Conservation (phyloP, 768 basidiomycete genomes). For the Daedalea quercina region DNA sequence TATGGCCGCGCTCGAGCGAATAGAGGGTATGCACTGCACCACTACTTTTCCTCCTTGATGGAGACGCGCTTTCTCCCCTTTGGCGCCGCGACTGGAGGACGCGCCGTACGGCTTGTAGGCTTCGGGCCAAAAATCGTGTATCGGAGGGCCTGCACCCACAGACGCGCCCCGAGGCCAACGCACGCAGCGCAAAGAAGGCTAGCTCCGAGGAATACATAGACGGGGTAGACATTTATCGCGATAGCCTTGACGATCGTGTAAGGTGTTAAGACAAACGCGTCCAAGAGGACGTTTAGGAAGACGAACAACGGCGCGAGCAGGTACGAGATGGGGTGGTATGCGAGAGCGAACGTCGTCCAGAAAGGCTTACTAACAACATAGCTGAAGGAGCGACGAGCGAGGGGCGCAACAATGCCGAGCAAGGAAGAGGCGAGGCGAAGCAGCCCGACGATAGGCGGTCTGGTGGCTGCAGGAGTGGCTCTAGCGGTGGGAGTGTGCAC, state of each 20-base stretch:
- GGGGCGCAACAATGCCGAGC: constrained; percentile 5
- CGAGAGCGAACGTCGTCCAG: constrained; percentile 6
- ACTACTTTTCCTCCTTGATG: constrained; percentile 1
- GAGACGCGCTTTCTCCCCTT: constrained; percentile 1
- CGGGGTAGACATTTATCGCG: constrained; percentile 16
- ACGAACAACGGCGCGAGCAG: constrained; percentile 43
- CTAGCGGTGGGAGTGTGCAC: neutral
- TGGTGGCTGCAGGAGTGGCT: neutral
- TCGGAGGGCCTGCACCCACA: neutral
- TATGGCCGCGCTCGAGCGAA: too few relatives aligned
- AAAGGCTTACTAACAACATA: neutral
- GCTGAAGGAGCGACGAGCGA: neutral
- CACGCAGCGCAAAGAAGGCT: constrained; percentile 11
- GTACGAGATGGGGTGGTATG: constrained; percentile 27
- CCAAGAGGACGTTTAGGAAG: constrained; percentile 32
- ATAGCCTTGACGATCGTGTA: constrained; percentile 23
- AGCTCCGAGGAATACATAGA: constrained; percentile 20
- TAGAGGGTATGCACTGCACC: too few relatives aligned
- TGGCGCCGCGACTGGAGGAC: neutral
- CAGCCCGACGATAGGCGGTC: constrained; percentile 14
- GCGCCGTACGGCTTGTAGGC: neutral
- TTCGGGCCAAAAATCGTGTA: neutral
- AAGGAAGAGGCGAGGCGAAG: constrained; percentile 8
- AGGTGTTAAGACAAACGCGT: constrained; percentile 40
- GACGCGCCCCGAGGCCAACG: constrained; percentile 15